A percentile compares a stretch with the other conserved stretches of the same genome.
Conservation (phyloP, 2,329 filamentous ascomycete species). For the Talaromyces sp. region DNA sequence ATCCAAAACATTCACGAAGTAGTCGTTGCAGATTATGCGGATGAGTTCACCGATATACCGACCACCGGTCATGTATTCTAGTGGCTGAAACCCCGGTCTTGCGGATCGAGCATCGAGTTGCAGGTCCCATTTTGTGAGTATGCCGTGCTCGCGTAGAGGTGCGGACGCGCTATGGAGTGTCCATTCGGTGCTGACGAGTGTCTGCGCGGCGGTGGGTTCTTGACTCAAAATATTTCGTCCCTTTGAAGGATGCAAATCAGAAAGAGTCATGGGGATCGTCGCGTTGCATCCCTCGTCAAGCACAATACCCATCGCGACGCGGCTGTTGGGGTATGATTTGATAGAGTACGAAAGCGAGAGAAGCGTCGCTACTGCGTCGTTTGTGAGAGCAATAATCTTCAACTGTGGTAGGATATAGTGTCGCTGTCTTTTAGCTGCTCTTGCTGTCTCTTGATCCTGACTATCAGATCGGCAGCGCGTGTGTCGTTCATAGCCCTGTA, state of each 20-base stretch:
- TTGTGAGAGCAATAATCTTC: constrained; percentile 17
- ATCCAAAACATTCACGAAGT: constrained; percentile 12
- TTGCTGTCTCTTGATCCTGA: neutral
- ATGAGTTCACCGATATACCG: constrained; percentile 18
- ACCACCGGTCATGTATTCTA: constrained; percentile 18
- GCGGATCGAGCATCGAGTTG: constrained; percentile 13
- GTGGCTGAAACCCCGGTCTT: constrained; percentile 14
- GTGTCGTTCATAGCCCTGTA: constrained; percentile 17
- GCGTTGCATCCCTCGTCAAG: constrained; percentile 18
- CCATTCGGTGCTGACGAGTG: constrained; percentile 19
- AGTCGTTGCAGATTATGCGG: constrained; percentile 16
- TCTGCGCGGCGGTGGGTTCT: constrained; percentile 13
- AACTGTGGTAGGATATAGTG: constrained; percentile 14
- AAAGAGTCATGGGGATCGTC: constrained; percentile 18
- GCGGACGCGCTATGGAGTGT: constrained; percentile 14
- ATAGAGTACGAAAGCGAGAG: constrained; percentile 18
- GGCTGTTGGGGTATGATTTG: constrained; percentile 19
- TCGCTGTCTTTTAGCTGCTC: constrained; percentile 13
- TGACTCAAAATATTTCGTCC: neutral
- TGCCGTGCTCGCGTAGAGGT: constrained; percentile 11
- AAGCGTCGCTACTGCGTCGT: constrained; percentile 16
- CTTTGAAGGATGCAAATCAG: constrained; percentile 16
- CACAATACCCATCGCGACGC: constrained; percentile 18
- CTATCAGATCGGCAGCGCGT: constrained; percentile 5
- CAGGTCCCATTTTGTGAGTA: constrained; percentile 17